These are phyloP conservation scores for Claviceps capensis DNA, from an alignment of 2,329 filamentous ascomycete genomes.

Conservation along the genomic window DNA sequence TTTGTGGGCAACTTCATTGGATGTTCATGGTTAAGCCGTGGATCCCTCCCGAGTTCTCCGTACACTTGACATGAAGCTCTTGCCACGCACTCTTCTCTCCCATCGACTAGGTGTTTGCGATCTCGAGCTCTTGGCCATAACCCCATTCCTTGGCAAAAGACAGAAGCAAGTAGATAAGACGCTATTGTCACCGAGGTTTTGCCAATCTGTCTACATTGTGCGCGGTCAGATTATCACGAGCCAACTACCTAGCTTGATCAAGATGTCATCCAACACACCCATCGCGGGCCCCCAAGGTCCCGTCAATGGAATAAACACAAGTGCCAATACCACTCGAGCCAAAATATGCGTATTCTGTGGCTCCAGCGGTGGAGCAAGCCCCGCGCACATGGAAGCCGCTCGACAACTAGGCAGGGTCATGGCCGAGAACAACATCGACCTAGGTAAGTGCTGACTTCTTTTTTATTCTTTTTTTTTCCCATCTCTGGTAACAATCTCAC, in stretches of 20 bases:
- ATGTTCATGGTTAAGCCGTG: neutral
- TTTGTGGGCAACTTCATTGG: neutral
- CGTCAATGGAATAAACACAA: constrained; percentile 11
- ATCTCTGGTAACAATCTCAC: neutral
- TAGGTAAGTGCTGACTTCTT: constrained; percentile 34
- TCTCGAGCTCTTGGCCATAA: neutral
- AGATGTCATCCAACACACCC: constrained; percentile 7
- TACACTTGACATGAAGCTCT: neutral
- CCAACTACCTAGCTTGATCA: neutral
- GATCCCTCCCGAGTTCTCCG: neutral
- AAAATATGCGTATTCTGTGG: constrained; percentile 95
- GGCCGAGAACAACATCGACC: constrained; percentile 60
- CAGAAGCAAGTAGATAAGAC: neutral
- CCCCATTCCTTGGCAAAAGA: neutral
- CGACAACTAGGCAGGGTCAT: constrained; percentile 60
- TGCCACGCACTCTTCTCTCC: neutral
- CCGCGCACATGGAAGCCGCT: constrained; percentile 66
- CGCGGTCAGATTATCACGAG: neutral
- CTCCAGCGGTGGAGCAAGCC: constrained; percentile 57
- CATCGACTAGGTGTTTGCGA: neutral
- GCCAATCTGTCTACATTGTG: neutral
- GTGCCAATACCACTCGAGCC: constrained; percentile 22
- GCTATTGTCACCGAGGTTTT: neutral
- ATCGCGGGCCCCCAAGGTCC: constrained; percentile 13
- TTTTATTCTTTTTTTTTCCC: neutral